Evolutionary conservation across 306 rosid genomes (phyloP).

Genomic region (Vicia sativa): DNA sequence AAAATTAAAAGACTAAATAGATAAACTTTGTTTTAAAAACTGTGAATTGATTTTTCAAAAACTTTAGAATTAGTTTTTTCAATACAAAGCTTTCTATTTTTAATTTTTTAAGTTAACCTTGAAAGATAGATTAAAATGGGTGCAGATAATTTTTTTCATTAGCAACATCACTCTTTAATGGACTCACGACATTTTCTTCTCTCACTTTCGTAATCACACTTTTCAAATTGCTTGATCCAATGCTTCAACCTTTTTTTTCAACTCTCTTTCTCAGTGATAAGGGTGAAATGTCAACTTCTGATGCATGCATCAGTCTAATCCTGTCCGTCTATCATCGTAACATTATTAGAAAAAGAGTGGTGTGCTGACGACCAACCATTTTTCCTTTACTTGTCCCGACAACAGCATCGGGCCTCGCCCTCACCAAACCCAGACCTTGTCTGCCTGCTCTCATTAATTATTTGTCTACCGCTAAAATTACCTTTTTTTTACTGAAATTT

Average conservation of each 20-base stretch:
- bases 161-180: background rate
- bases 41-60: no score
- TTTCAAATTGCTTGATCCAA: constrained; percentile 44
- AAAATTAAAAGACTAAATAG: no score
- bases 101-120: no score
- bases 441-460: background rate
- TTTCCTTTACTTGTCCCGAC: constrained; percentile 32
- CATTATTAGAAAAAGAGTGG: constrained; percentile 38
- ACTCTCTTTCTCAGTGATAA: background rate
- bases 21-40: no score
- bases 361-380: constrained; percentile 36
- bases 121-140: no score
- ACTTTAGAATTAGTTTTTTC: no score
- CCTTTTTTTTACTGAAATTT: no score
- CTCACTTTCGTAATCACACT: constrained; percentile 37
- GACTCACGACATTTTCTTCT: background rate
- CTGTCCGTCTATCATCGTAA: constrained; percentile 15
- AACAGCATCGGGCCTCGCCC: constrained; percentile 37
- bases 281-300: constrained; percentile 39
- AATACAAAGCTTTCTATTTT: background rate
- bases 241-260: constrained; percentile 8
- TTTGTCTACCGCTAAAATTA: background rate
- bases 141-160: no score
- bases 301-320: constrained; percentile 30
- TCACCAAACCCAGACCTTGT: constrained; percentile 30